Base-by-base conservation (phyloP, 1,139 yeast genomes). In the Blastobotrys apis region DNA sequence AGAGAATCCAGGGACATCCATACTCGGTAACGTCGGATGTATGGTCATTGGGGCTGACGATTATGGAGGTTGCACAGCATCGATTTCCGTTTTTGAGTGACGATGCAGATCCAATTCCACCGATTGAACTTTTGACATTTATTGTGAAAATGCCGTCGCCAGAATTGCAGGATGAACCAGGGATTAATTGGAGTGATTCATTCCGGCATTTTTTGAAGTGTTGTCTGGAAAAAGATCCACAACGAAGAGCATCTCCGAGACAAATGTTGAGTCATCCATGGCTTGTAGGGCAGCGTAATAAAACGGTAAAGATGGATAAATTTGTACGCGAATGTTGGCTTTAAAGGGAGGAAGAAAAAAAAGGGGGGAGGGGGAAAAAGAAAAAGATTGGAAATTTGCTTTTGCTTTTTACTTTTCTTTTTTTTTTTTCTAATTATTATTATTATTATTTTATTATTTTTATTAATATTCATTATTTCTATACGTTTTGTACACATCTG, bases 1-100 rank as follows among this genome's bases (percentile, higher is more conserved):
- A 92, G 63, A 74, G 98, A 56, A 88, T 92, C 38, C 86, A 85
- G 69, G 97, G 97, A 27, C 90, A 87, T 58, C 92, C 96, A 1
- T 92, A 92, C 59, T 83, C 95, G 10, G 96, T 90, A 2, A 85
- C 95, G 2, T 82, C 94, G 56, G 98, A 92, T 62, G 92, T 92
- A 15, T 92, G 98, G 98, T 88, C 97, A 1, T 68, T 92, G 29
- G 98, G 98, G 0, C 71, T 92, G 49, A 88, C 97, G 0, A 66
- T 92, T 42, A 71, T 92, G 61, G 98, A 92, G 63, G 97, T 90
- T 23, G 96, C 97, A 1, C 81, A 79, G 57, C 95, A 95, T 22
- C 72, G 77, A 53, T 90, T 90, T 63, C 98, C 98, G 4, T 77
- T 77, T 55, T 66, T 70, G 51, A 62, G 70, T 37, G 68, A 67